Evolutionary conservation across 805 yeast species (phyloP).

Genomic region (Candida sithepensis): DNA sequence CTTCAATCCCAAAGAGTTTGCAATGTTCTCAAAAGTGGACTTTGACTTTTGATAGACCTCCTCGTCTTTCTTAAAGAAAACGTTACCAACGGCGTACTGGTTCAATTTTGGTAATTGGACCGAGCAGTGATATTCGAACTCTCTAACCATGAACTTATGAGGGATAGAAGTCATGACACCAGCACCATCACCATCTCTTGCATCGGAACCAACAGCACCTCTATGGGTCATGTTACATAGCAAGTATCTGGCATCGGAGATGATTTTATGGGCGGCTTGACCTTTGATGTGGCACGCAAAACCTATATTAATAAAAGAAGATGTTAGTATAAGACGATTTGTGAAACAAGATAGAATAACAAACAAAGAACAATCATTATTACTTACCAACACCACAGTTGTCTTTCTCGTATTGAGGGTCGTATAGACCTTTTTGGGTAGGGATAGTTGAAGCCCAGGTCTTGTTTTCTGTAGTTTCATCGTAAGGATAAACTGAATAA

Average conservation of each 20-base stretch:
- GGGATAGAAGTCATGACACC: constrained; percentile 94
- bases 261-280: constrained; percentile 80
- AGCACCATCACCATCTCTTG: constrained; percentile 98
- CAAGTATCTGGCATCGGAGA: constrained; percentile 81
- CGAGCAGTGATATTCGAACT: constrained; percentile 68
- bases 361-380: not conserved
- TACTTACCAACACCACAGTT: constrained; percentile 87
- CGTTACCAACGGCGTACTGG: constrained; percentile 92
- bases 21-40: constrained; percentile 76
- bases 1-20: constrained; percentile 66
- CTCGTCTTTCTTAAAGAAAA: constrained; percentile 87
- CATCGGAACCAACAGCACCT: constrained; percentile 96
- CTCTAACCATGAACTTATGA: constrained; percentile 80
- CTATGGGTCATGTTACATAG: constrained; percentile 98
- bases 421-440: constrained; percentile 80
- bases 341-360: not conserved
- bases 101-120: constrained; percentile 72
- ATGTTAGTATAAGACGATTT: not conserved
- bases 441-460: constrained; percentile 95
- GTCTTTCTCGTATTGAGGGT: constrained; percentile 91
- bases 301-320: constrained; percentile 30
- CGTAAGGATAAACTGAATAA: constrained; percentile 57
- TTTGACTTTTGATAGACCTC: constrained; percentile 66
- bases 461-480: constrained; percentile 70
- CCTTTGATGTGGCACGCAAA: constrained; percentile 95